Evolutionary conservation across 495 filamentous ascomycete genomes (phyloP).

Genomic region (Podospora pseudocomata): DNA sequence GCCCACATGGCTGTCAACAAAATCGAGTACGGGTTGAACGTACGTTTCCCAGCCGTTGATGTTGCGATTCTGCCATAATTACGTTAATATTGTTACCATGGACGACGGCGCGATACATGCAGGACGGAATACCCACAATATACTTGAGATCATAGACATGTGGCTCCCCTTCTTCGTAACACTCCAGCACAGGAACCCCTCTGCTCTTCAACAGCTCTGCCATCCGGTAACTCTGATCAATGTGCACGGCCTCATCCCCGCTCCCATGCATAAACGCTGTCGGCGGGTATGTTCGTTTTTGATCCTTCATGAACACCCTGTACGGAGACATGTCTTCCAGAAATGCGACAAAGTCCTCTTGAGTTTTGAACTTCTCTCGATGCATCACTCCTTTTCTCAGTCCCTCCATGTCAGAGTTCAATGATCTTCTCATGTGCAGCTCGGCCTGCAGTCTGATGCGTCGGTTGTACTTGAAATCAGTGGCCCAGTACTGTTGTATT

Average conservation of each 20-base stretch:
- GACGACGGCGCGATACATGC: background rate
- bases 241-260: constrained; percentile 21
- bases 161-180: constrained; percentile 23
- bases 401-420: constrained; percentile 3
- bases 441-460: constrained; percentile 28
- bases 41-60: constrained; percentile 26
- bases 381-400: constrained; percentile 23
- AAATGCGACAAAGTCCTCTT: constrained; percentile 20
- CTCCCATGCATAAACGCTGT: constrained; percentile 31
- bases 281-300: constrained; percentile 22
- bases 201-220: constrained; percentile 18
- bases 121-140: constrained; percentile 19
- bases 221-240: constrained; percentile 25
- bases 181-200: constrained; percentile 24
- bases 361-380: constrained; percentile 23
- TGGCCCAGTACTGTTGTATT: constrained; percentile 22
- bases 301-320: constrained; percentile 14
- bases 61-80: constrained; percentile 9
- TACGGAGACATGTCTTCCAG: constrained; percentile 21
- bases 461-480: constrained; percentile 21
- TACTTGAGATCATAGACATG: constrained; percentile 31
- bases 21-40: constrained; percentile 28
- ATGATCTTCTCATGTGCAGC: constrained; percentile 23
- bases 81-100: background rate
- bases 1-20: constrained; percentile 21